These are phyloP conservation scores for Aspergillus sp. DNA, from an alignment of 2,329 filamentous ascomycete genomes.

Conservation along the genomic window DNA sequence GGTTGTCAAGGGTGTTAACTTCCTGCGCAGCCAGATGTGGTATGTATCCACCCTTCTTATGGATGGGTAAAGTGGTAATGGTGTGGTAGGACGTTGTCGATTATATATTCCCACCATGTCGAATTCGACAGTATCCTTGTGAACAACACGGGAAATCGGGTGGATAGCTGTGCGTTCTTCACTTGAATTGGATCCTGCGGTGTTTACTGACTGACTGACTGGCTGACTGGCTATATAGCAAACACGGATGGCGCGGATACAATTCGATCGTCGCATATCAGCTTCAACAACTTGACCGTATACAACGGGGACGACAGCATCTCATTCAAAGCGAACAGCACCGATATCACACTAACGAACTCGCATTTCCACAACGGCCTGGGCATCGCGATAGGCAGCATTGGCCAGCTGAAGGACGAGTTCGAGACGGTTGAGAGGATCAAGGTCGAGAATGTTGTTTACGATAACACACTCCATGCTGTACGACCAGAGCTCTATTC, in stretches of 20 bases:
- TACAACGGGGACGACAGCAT: conserved; percentile 57
- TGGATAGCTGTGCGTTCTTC: conserved; percentile 13
- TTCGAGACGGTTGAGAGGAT: conserved; percentile 55
- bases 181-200: neutral
- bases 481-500: too few relatives aligned
- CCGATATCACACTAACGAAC: conserved; percentile 54
- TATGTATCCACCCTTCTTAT: conserved; percentile 14
- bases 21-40: conserved; percentile 61
- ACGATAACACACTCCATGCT: conserved; percentile 48
- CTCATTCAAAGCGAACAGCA: conserved; percentile 56
- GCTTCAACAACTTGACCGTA: conserved; percentile 52
- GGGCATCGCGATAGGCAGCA: conserved; percentile 58
- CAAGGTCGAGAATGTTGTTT: conserved; percentile 48
- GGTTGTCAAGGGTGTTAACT: conserved; percentile 21
- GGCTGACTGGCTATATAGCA: conserved; percentile 1
- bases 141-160: conserved; percentile 42
- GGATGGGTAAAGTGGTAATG: neutral
- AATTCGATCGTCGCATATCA: conserved; percentile 54
- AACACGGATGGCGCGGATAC: conserved; percentile 56
- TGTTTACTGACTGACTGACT: neutral
- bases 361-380: conserved; percentile 51
- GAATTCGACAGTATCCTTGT: conserved; percentile 54
- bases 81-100: conserved; percentile 48
- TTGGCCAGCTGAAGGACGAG: conserved; percentile 54
- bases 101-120: conserved; percentile 50